These are phyloP conservation scores for Microsporum canis DNA, from an alignment of 2,329 filamentous ascomycete genomes.

Conservation along the genomic window DNA sequence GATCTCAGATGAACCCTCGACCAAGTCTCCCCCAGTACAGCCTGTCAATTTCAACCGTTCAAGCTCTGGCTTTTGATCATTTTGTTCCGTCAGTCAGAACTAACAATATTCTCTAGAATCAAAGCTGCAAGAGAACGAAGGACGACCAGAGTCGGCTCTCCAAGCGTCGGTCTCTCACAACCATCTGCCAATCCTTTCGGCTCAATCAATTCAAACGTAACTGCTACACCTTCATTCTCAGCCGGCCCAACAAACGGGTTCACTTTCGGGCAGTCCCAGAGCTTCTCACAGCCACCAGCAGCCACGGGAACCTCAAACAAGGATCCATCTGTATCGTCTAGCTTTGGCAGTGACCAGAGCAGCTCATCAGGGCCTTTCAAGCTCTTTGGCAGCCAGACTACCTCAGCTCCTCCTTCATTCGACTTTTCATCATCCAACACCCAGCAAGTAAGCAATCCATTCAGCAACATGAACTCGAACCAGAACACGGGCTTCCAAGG, in stretches of 20 bases:
- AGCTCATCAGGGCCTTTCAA: slow-evolving; percentile 9
- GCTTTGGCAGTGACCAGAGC: slow-evolving; percentile 21
- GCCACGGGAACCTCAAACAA: slow-evolving; percentile 16
- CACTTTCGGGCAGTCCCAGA: slow-evolving; percentile 28
- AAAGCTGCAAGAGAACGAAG: slow-evolving; percentile 22
- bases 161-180: slow-evolving; percentile 12
- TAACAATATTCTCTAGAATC: slow-evolving; percentile 18
- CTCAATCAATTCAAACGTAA: slow-evolving; percentile 22
- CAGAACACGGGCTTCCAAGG: slow-evolving; percentile 20
- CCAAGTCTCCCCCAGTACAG: not conserved
- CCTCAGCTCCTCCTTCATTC: slow-evolving; percentile 22
- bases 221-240: slow-evolving; percentile 15
- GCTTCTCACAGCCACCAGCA: slow-evolving; percentile 23
- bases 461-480: slow-evolving; percentile 22
- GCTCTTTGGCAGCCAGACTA: slow-evolving; percentile 12
- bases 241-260: slow-evolving; percentile 21
- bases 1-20: not conserved
- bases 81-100: not conserved
- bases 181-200: slow-evolving; percentile 22
- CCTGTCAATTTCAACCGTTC: not conserved
- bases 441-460: slow-evolving; percentile 25
- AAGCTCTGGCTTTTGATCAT: not conserved
- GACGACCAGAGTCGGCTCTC: slow-evolving; percentile 15
- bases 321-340: slow-evolving; percentile 21
- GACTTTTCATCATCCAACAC: slow-evolving; percentile 22